A percentile compares a stretch with the other conserved stretches of the same genome.
Conservation (phyloP, 164 flowering plant species). For the Chimonanthus salicifolius region DNA sequence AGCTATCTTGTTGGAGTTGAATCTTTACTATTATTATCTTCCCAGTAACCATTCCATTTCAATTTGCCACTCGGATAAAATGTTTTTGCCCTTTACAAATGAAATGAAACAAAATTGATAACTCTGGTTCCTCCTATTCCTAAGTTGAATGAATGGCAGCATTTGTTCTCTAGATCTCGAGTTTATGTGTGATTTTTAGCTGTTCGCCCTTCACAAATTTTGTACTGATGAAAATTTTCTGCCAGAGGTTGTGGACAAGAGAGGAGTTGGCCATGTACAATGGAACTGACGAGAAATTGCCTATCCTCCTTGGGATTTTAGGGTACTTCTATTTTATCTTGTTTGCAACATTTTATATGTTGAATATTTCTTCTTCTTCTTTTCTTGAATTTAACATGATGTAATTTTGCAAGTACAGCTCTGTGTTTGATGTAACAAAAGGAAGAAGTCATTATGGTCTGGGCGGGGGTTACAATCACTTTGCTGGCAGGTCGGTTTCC, state of each 20-base stretch:
- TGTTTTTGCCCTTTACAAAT: no score
- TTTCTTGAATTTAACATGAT: not conserved
- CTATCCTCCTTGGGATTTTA: conserved; percentile 58
- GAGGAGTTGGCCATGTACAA: conserved; percentile 62
- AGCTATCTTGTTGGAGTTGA: no score
- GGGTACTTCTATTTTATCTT: not conserved
- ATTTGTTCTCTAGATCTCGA: no score
- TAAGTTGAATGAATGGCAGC: no score
- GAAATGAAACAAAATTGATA: no score
- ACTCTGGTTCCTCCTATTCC: no score
- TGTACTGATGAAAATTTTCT: not conserved
- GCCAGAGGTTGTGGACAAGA: conserved; percentile 40
- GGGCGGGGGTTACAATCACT: conserved; percentile 86
- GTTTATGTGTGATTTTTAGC: not conserved
- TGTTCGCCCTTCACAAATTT: not conserved
- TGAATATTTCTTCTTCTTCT: not conserved
- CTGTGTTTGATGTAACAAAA: conserved; percentile 92
- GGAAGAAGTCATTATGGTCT: conserved; percentile 83
- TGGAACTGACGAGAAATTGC: conserved; percentile 60
- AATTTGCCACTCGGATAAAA: no score
- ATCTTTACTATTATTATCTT: no score
- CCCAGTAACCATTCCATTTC: no score
- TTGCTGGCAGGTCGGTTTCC: conserved; percentile 73
- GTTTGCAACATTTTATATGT: not conserved
- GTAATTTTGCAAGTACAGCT: conserved; percentile 33